A percentile compares a stretch with the other conserved stretches of the same genome.
phyloP scores from a whole-genome alignment of 179 eudicot genomes.

The Gypsophila paniculata region DNA sequence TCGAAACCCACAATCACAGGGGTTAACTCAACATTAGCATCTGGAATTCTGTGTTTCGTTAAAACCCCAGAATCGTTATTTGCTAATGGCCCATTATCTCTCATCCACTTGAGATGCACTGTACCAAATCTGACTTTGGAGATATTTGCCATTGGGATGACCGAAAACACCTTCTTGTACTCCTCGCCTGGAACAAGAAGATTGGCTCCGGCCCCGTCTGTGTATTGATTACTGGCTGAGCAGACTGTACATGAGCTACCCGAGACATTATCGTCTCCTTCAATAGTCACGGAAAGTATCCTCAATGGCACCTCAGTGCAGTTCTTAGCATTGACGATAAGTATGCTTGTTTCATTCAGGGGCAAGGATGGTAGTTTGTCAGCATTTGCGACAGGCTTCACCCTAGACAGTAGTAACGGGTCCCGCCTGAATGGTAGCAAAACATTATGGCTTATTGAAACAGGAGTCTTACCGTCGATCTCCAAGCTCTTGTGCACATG shows the following conservation, averaged over 20 bases:
- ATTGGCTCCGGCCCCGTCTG: conserved; percentile 27
- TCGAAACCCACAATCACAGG: conserved; percentile 66
- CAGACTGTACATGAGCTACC: conserved; percentile 38
- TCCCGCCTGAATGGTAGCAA: conserved; percentile 82
- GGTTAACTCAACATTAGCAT: conserved; percentile 56
- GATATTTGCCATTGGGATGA: conserved; percentile 45
- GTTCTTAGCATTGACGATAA: conserved; percentile 66
- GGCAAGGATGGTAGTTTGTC: conserved; percentile 59
- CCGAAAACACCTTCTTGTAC: conserved; percentile 66
- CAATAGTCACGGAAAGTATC: conserved; percentile 62
- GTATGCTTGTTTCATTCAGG: conserved; percentile 61
- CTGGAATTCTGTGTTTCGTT: conserved; percentile 71
- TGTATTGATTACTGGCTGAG: conserved; percentile 36
- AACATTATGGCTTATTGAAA: conserved; percentile 55
- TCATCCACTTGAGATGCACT: conserved; percentile 63
- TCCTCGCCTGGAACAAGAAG: conserved; percentile 73
- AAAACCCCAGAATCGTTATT: conserved; percentile 41
- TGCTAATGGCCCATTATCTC: conserved; percentile 36
- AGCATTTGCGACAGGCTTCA: conserved; percentile 41
- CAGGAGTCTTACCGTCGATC: conserved; percentile 80
- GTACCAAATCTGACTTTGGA: conserved; percentile 55
- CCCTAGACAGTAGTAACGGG: conserved; percentile 64
- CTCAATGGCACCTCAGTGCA: conserved; percentile 79
- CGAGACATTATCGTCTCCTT: conserved; percentile 44
- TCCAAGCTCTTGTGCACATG: conserved; percentile 88